Base-by-base conservation (phyloP, 371 early-diverging fungal species). In the Rhizopus sp. region DNA sequence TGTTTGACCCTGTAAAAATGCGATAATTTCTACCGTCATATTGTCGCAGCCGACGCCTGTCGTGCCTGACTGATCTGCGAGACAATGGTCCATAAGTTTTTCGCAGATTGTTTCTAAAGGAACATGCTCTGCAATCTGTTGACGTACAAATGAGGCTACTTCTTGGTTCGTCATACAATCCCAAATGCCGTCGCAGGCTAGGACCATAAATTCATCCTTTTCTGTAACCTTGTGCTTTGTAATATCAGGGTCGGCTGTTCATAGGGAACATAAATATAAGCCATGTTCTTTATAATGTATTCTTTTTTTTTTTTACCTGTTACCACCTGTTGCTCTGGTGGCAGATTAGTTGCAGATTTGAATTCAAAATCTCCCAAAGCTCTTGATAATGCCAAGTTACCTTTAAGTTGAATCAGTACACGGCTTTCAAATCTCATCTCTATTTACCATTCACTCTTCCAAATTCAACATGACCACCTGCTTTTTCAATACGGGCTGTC, bases 111-210 rank as follows among this genome's bases (percentile, higher is more conserved):
- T 76, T 46, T 64, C 73, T 39, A 97, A 75, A 29, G 72, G 70
- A 30, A 69, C 55, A 39, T 77, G 73, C 17, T 85, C 66, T 1
- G 83, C 77, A 42, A 98, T 66, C 44, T 78, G 70, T 38, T 73
- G 63, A 39, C 91, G 83, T 32, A 97, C 83, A 73, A 86, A 94
- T 50, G 86, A 85, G 15, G 92, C 84, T 4, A 92, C 97, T 60
- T 93, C 84, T 65, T 95, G 94, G 63, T 93, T 93, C 1, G 84
- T 80, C 88, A 96, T 88, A 75, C 95, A 94, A 74, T 98, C 98
- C 98, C 98, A 98, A 59, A 96, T 98, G 53, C 98, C 97, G 77
- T 98, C 99, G 73, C 99, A 98, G 2, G 97, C 99, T 29, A 98
- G 55, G 4, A 97, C 92, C 46, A 97, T 57, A 66, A 97, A 97